Base-by-base conservation (phyloP, 306 rosid species). In the Carpinus viminea region DNA sequence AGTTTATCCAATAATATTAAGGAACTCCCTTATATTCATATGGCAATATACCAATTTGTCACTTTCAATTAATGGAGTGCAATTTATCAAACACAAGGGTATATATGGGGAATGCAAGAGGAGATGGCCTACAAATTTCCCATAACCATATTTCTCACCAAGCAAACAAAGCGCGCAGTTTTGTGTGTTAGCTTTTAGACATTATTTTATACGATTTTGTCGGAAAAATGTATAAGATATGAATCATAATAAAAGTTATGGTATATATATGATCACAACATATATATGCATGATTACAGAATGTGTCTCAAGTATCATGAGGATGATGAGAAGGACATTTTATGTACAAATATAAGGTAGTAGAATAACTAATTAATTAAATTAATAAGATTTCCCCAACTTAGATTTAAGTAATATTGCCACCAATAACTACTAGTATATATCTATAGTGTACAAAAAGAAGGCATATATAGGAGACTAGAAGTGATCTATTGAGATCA, bases 131-230 rank as follows among this genome's bases (percentile, higher is more conserved):
- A 89, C 79, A 84, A 86, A 80, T 86, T 61, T 75, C 86, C 80
- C 77, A 68, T 81, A 68, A 79, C 82, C 84, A 80, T 85, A 73
- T 88, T 90, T 88, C 84, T 82, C 72, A 46, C 52, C 52, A 50
- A 68, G 74, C 60, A 75, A 38, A 65, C 43, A 38, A 38, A 38
- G 43, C 38, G 4, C 3, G 38, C 43, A 4, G 43, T 38, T 38
- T 0, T 38, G 43, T 38, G 6, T 38, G 43, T 38, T 38, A 38
- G 71, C 36, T 65, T 60, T 60, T n/a, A 21, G 13, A 28, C 66
- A 60, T n/a, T 20, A 26, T 20, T 60, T 17, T 60, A 52, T 52
- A 15, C n/a, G 4, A 60, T 65, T 12, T 41, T 2, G 12, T 31
- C 20, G 17, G 47, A 65, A 65, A 7, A 65, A 16, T 13, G 71